A percentile compares a stretch with the other conserved stretches of the same genome.
These are phyloP conservation scores for Pseudisothecium myosuroides DNA, from an alignment of 225 moss, liverwort and hornwort species.

Conservation along the genomic window DNA sequence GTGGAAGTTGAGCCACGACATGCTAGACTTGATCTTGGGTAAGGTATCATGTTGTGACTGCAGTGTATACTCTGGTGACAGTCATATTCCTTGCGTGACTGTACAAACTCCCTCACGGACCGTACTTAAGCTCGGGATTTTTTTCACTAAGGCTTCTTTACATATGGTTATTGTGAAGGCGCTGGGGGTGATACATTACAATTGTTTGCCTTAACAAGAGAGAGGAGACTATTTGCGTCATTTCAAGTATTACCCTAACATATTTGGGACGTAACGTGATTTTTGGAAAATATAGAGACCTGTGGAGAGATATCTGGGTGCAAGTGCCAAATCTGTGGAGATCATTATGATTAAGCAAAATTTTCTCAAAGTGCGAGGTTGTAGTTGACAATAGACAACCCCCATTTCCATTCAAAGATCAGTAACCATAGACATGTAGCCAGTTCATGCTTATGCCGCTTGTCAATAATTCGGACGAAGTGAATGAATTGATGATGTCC, in stretches of 20 bases:
- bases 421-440: not conserved
- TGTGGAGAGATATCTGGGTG: not conserved
- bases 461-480: not conserved
- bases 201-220: not conserved
- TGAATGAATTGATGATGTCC: not conserved
- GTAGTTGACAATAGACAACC: not conserved
- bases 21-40: slow-evolving; percentile 27
- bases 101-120: not conserved
- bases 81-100: not conserved
- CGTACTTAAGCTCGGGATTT: not conserved
- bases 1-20: slow-evolving; percentile 47
- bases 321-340: not conserved
- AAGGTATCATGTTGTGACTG: not conserved
- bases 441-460: not conserved
- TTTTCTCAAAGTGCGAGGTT: not conserved
- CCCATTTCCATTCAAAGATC: not conserved
- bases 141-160: not conserved
- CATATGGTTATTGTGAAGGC: not conserved
- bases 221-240: not conserved
- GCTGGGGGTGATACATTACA: not conserved
- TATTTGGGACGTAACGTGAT: not conserved
- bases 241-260: not conserved
- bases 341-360: not conserved
- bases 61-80: not conserved
- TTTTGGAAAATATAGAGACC: not conserved